Conservation (phyloP, 768 basidiomycete species). For the Agrocybe praecox region DNA sequence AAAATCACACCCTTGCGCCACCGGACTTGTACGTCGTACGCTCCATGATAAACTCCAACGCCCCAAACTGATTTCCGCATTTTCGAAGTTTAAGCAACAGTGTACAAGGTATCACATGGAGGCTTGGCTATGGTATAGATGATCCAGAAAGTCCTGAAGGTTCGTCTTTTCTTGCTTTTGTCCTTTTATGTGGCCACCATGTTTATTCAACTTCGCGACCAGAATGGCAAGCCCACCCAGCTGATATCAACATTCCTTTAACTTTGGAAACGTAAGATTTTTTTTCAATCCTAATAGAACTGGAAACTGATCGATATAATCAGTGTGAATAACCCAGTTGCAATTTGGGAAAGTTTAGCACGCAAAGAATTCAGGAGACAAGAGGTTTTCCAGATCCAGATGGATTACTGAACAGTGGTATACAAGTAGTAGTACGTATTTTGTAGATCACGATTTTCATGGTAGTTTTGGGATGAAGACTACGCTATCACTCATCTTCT, state of each 20-base stretch:
- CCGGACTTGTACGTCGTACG: slow-evolving; percentile 54
- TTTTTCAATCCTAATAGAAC: not conserved
- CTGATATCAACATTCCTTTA: slow-evolving; percentile 53
- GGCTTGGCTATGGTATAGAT: slow-evolving; percentile 60
- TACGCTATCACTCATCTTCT: slow-evolving; percentile 61
- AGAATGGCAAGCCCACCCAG: slow-evolving; percentile 65
- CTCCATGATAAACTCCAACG: not conserved
- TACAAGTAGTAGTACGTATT: not conserved
- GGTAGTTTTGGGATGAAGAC: not conserved
- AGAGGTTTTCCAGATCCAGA: slow-evolving; percentile 8
- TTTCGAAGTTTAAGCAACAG: slow-evolving; percentile 48
- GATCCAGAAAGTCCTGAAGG: slow-evolving; percentile 58
- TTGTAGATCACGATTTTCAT: not conserved
- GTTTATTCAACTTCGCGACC: not conserved
- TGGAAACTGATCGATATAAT: slow-evolving; percentile 19
- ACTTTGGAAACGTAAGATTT: slow-evolving; percentile 48
- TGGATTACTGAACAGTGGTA: not conserved
- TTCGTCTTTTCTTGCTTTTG: slow-evolving; percentile 20
- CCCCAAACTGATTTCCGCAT: not conserved
- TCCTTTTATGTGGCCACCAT: not conserved
- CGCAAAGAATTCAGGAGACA: slow-evolving; percentile 13
- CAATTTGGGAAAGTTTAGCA: slow-evolving; percentile 54
- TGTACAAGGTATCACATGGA: slow-evolving; percentile 65
- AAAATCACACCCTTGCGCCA: slow-evolving; percentile 56
- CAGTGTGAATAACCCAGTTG: slow-evolving; percentile 58